Evolutionary conservation across 352 stramenopile species (phyloP), one percentile per base, ranked within the genome.

Genomic region (Pythium diclinum): DNA sequence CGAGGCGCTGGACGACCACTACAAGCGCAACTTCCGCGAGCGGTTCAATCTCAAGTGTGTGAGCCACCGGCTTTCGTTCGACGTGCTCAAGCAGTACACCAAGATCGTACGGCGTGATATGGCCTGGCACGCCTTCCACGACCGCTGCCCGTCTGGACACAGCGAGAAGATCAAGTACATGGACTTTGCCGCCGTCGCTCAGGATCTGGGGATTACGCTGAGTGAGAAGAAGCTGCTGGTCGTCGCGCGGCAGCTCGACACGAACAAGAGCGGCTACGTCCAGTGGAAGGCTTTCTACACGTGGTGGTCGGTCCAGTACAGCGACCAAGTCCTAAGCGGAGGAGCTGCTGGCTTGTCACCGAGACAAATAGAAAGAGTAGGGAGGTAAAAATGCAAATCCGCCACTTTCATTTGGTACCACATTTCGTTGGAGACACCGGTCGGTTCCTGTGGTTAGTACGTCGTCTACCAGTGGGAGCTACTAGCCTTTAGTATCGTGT

Each of bases 211-310:
- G 0, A 71, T 86, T 17, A 9, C 63, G 5, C 61, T 80, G 36
- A 69, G 68, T 9, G 67, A 75, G 4, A 87, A 83, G 72, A 74
- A 76, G 53, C 64, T 90, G n/a, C 72, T 87, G 21, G 48, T 55
- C 0, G 56, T 78, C 9, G 78, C 68, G 75, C 68, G 76, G 8
- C 74, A 68, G 11, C 65, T 90, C 16, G 81, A 90, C 56, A 59
- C 67, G 0, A 72, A 76, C 44, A 87, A 86, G 59, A 85, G 61
- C 11, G 81, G 81, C 2, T 77, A 73, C 32, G 71, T 90, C 1
- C 72, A 77, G 7, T 90, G 81, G 81, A 78, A 85, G 56, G 52
- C 65, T 6, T 90, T 90, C 51, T 90, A 88, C 64, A 69, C 71
- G 8, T 90, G 81, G 79, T 88, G 81, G 81, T 79, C 74, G 11